phyloP scores from a whole-genome alignment of 2,329 filamentous ascomycete species.

The Ceratocystiopsis sp. region DNA sequence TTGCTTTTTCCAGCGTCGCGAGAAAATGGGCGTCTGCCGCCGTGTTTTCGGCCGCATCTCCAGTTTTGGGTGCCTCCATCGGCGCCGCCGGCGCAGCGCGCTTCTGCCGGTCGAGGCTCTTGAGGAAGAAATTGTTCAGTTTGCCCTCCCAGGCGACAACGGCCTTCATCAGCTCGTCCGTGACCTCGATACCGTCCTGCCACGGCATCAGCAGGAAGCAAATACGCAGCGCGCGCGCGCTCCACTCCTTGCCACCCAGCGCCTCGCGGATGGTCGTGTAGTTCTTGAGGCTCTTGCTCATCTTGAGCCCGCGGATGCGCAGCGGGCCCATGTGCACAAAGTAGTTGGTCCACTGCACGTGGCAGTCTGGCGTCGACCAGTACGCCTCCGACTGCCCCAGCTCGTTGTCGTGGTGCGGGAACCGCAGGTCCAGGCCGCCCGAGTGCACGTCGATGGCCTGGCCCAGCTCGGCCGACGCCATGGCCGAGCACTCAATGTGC shows the following conservation, averaged over 20 bases:
- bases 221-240: conserved; percentile 45
- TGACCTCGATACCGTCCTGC: conserved; percentile 55
- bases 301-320: conserved; percentile 35
- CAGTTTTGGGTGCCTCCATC: background rate
- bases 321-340: conserved; percentile 57
- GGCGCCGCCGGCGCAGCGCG: conserved; percentile 1
- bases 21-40: conserved; percentile 6
- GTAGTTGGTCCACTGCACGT: conserved; percentile 54
- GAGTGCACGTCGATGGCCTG: conserved; percentile 54
- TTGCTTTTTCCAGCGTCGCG: conserved; percentile 32
- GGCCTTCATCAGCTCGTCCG: conserved; percentile 42
- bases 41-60: background rate
- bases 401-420: conserved; percentile 39
- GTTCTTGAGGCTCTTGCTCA: conserved; percentile 59
- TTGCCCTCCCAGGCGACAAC: conserved; percentile 39
- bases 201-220: conserved; percentile 52
- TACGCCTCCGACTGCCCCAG: conserved; percentile 57
- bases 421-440: conserved; percentile 48
- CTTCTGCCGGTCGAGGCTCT: conserved; percentile 7
- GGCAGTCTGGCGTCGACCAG: conserved; percentile 27
- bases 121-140: conserved; percentile 11
- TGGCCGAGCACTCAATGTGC: conserved; percentile 61
- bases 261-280: conserved; percentile 55
- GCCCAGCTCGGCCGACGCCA: conserved; percentile 51
- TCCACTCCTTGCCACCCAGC: conserved; percentile 40